Percentiles rank a stretch among this genome's conserved stretches.
Evolutionary conservation across 2,329 filamentous ascomycete genomes (phyloP).

Genomic region (Drechslera avenae): DNA sequence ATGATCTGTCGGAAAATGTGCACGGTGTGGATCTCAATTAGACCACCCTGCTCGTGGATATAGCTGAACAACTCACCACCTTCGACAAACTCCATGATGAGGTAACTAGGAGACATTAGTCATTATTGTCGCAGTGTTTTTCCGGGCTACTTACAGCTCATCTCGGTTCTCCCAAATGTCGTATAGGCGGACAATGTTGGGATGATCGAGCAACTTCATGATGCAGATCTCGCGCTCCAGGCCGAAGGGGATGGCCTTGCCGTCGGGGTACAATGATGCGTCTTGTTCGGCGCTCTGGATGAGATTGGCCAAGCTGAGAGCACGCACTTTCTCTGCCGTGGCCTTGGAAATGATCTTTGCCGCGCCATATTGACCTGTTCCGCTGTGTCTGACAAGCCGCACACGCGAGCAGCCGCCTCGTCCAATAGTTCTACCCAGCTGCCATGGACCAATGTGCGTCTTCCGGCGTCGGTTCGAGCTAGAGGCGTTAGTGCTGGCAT

Average conservation of each 20-base stretch:
- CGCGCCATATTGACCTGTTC: conserved; percentile 80
- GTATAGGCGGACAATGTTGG: conserved; percentile 90
- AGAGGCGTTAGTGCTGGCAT: conserved; percentile 59
- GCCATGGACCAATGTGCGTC: conserved; percentile 91
- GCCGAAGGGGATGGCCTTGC: conserved; percentile 78
- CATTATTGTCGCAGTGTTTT: not conserved
- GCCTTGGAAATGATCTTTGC: conserved; percentile 92
- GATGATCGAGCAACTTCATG: conserved; percentile 94
- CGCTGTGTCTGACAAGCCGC: conserved; percentile 77
- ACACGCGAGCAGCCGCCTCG: conserved; percentile 90
- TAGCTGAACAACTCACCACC: conserved; percentile 85
- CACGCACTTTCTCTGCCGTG: conserved; percentile 78
- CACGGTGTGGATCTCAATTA: conserved; percentile 80
- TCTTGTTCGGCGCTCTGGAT: conserved; percentile 71
- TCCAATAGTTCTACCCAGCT: conserved; percentile 85
- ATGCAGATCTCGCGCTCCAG: conserved; percentile 96
- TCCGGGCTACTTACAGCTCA: conserved; percentile 72
- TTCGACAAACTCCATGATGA: conserved; percentile 91
- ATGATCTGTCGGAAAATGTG: conserved; percentile 93
- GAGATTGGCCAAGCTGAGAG: conserved; percentile 82
- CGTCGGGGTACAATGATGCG: conserved; percentile 59
- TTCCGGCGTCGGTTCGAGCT: conserved; percentile 59
- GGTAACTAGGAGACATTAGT: conserved; percentile 65
- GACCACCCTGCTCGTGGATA: conserved; percentile 73
- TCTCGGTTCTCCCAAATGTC: conserved; percentile 98